Percentiles rank a stretch among this genome's conserved stretches.
Conservation (phyloP, 805 yeast genomes). For the Yamadazyma sp. region DNA sequence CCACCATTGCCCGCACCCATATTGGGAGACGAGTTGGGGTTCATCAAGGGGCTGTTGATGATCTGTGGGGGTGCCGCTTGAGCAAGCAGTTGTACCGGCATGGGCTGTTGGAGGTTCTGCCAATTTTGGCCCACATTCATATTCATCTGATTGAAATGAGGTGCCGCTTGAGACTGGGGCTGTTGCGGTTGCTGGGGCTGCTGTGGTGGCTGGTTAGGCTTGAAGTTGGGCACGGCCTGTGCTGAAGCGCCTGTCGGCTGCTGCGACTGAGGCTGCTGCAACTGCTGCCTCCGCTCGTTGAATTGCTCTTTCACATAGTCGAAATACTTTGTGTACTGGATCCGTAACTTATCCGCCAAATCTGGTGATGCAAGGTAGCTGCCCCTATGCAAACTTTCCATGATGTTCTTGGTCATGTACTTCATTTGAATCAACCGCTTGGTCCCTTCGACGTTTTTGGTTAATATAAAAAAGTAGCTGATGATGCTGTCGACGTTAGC, state of each 20-base stretch:
- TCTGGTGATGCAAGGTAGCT: slow-evolving; percentile 72
- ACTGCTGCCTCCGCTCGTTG: slow-evolving; percentile 36
- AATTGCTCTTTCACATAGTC: slow-evolving; percentile 70
- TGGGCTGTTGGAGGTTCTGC: slow-evolving; percentile 4
- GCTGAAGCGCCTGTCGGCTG: slow-evolving; percentile 5
- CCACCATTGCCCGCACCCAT: slow-evolving; percentile 11
- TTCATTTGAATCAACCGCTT: slow-evolving; percentile 75
- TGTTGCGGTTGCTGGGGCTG: slow-evolving; percentile 7
- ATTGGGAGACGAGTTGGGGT: slow-evolving; percentile 17
- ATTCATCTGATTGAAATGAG: background rate
- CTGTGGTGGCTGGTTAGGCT: slow-evolving; percentile 4
- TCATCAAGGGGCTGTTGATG: slow-evolving; percentile 11
- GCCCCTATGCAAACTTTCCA: slow-evolving; percentile 66
- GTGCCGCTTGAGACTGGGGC: slow-evolving; percentile 1
- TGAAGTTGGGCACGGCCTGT: slow-evolving; percentile 2
- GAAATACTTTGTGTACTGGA: slow-evolving; percentile 73
- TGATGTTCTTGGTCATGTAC: slow-evolving; percentile 72
- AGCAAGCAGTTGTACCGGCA: slow-evolving; percentile 12
- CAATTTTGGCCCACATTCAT: slow-evolving; percentile 1
- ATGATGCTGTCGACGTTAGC: slow-evolving; percentile 72
- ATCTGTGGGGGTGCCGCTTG: slow-evolving; percentile 11
- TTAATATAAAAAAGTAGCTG: slow-evolving; percentile 73
- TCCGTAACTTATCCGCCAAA: slow-evolving; percentile 64
- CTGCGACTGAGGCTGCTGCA: slow-evolving; percentile 14
- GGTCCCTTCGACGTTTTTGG: slow-evolving; percentile 74